These are phyloP conservation scores for Tephrocybe sp. DNA, from an alignment of 768 basidiomycete species.

Conservation along the genomic window DNA sequence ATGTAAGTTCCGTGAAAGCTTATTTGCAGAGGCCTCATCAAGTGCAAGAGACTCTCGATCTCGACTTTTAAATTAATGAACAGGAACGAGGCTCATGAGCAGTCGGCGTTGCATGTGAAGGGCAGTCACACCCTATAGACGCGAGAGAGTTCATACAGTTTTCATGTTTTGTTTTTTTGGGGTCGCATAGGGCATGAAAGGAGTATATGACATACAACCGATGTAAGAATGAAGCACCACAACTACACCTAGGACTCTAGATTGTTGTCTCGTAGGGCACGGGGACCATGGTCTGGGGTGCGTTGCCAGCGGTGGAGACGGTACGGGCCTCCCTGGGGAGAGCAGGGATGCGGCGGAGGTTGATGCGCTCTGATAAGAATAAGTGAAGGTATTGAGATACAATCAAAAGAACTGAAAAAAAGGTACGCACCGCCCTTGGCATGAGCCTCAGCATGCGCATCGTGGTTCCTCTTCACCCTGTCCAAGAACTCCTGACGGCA, in stretches of 20 bases:
- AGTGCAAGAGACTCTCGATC: no score
- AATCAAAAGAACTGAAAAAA: background rate
- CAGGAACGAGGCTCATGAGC: no score
- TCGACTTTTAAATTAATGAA: no score
- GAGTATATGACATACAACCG: conserved; percentile 25
- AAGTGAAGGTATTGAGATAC: conserved; percentile 6
- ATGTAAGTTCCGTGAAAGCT: conserved; percentile 20
- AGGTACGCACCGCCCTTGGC: conserved; percentile 77
- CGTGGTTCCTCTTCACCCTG: conserved; percentile 90
- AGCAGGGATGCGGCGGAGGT: conserved; percentile 81
- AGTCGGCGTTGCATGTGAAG: no score
- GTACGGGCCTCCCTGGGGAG: conserved; percentile 78
- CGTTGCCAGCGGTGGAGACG: conserved; percentile 71
- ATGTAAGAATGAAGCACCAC: conserved; percentile 16
- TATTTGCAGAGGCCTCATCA: no score
- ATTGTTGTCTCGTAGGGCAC: conserved; percentile 96
- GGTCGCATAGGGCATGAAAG: conserved; percentile 26
- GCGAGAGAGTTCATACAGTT: conserved; percentile 9
- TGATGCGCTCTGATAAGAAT: conserved; percentile 58
- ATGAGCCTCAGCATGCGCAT: conserved; percentile 80
- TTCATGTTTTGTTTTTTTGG: conserved; percentile 23
- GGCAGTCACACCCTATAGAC: no score
- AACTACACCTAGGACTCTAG: conserved; percentile 42
- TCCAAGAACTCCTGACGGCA: conserved; percentile 97
- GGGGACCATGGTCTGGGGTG: conserved; percentile 90